Conservation (phyloP, 2,329 filamentous ascomycete species). For the Exophiala sideris region DNA sequence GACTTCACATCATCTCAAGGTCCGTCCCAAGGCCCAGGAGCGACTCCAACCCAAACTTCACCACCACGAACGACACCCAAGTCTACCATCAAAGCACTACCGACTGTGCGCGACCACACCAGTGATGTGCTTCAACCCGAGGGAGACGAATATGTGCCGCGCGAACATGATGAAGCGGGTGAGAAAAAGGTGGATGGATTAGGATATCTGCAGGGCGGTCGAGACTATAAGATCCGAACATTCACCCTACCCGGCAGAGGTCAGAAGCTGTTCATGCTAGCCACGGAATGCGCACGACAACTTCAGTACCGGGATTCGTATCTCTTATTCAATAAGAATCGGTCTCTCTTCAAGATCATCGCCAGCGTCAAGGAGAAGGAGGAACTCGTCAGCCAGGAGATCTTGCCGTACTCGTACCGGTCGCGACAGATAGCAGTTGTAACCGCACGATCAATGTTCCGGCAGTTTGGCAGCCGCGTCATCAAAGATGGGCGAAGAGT, state of each 20-base stretch:
- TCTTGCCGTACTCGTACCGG: slow-evolving; percentile 92
- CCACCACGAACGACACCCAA: slow-evolving; percentile 45
- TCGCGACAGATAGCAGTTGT: slow-evolving; percentile 99
- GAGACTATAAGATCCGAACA: slow-evolving; percentile 88
- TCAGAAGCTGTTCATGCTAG: slow-evolving; percentile 96
- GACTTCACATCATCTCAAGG: slow-evolving; percentile 31
- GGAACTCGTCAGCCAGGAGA: slow-evolving; percentile 89
- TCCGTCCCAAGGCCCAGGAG: slow-evolving; percentile 10
- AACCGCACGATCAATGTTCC: slow-evolving; percentile 96
- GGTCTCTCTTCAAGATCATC: slow-evolving; percentile 96
- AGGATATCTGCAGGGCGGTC: slow-evolving; percentile 74
- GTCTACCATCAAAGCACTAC: slow-evolving; percentile 81
- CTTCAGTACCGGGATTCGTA: slow-evolving; percentile 97
- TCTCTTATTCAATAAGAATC: slow-evolving; percentile 96
- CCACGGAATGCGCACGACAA: slow-evolving; percentile 92
- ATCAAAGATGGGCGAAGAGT: slow-evolving; percentile 87
- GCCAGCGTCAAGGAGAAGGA: slow-evolving; percentile 95
- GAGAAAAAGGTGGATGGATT: slow-evolving; percentile 89
- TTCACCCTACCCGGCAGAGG: slow-evolving; percentile 89
- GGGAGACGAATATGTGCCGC: slow-evolving; percentile 90
- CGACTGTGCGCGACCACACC: slow-evolving; percentile 93
- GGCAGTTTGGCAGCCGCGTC: slow-evolving; percentile 93
- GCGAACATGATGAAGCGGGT: slow-evolving; percentile 87
- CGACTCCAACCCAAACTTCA: slow-evolving; percentile 58
- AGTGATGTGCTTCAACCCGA: slow-evolving; percentile 88